These are phyloP conservation scores for Ascochyta koolunga DNA, from an alignment of 2,329 filamentous ascomycete genomes.

Conservation along the genomic window DNA sequence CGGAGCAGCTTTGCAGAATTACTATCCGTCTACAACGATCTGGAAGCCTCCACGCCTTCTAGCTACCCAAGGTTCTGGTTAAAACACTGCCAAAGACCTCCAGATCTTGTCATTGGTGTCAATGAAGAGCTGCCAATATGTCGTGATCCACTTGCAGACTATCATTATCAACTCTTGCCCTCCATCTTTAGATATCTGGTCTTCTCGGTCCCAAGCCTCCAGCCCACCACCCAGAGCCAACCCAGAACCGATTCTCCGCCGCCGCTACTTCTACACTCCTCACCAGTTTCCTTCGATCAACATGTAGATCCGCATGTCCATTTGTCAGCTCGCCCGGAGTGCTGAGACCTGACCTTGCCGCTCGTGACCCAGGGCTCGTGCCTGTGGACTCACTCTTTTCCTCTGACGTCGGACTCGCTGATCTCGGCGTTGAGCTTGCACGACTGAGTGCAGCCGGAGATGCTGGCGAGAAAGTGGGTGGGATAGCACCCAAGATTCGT, in stretches of 20 bases:
- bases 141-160: not conserved
- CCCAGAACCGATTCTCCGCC: constrained; percentile 41
- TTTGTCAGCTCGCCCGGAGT: constrained; percentile 38
- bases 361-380: constrained; percentile 9
- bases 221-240: constrained; percentile 46
- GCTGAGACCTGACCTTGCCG: constrained; percentile 15
- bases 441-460: constrained; percentile 12
- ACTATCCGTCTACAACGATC: too few species aligned
- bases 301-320: constrained; percentile 48
- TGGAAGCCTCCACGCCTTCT: too few species aligned
- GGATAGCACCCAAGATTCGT: constrained; percentile 49
- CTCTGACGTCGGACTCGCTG: constrained; percentile 26
- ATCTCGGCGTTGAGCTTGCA: constrained; percentile 27
- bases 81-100: too few species aligned
- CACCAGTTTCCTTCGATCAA: constrained; percentile 43
- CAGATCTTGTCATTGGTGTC: too few species aligned
- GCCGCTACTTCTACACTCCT: constrained; percentile 36
- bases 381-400: constrained; percentile 22
- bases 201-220: constrained; percentile 34
- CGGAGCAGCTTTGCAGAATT: too few species aligned
- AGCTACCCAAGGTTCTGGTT: too few species aligned
- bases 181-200: not conserved
- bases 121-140: too few species aligned
- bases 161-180: not conserved
- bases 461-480: constrained; percentile 23